Conservation (phyloP, 768 basidiomycete species). For the Rhizopogon sp. region DNA sequence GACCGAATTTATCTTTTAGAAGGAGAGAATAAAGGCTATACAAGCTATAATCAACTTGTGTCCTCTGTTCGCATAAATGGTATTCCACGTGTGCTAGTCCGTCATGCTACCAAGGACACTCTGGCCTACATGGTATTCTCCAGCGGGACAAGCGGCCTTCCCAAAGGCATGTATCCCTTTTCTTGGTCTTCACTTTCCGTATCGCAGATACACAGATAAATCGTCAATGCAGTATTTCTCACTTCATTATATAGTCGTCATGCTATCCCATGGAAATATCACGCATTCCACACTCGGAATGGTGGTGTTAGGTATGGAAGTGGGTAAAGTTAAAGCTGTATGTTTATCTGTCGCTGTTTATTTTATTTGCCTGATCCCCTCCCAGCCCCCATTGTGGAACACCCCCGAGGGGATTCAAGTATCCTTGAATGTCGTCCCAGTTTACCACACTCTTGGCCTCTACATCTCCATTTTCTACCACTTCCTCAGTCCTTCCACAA, state of each 20-base stretch:
- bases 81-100: conserved; percentile 32
- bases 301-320: conserved; percentile 21
- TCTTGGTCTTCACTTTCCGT: not conserved
- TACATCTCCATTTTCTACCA: conserved; percentile 41
- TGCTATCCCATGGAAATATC: conserved; percentile 58
- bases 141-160: conserved; percentile 64
- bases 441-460: conserved; percentile 59
- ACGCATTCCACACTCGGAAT: conserved; percentile 33
- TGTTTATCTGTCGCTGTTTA: conserved; percentile 5
- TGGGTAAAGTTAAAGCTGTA: conserved; percentile 31
- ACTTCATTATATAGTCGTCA: conserved; percentile 40
- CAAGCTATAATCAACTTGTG: conserved; percentile 37
- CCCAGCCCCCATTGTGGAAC: conserved; percentile 28
- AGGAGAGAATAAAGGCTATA: conserved; percentile 31
- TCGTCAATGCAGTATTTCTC: not conserved
- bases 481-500: conserved; percentile 36
- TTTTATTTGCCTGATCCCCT: not conserved
- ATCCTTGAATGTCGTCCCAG: conserved; percentile 47
- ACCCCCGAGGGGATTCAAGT: conserved; percentile 39
- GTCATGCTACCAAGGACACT: conserved; percentile 41
- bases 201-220: not conserved
- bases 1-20: conserved; percentile 40
- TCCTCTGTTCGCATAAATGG: conserved; percentile 28
- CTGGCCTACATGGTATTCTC: conserved; percentile 64
- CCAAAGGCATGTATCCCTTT: conserved; percentile 43